These are phyloP conservation scores for Myxozyma lipomycoides DNA, from an alignment of 805 yeast genomes.

Conservation along the genomic window DNA sequence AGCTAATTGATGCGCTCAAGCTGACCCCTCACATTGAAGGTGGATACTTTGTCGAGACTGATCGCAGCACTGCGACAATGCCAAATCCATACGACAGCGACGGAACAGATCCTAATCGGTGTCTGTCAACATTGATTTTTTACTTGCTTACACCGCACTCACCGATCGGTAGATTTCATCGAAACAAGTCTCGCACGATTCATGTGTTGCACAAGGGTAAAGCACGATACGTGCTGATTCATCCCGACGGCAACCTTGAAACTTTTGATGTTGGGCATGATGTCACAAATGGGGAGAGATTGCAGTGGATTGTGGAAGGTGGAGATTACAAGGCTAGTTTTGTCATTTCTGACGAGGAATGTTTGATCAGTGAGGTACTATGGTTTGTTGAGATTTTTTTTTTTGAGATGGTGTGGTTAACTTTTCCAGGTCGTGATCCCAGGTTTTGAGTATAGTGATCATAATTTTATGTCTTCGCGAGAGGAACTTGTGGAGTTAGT, in stretches of 20 bases:
- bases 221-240: constrained; percentile 52
- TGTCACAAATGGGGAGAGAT: constrained; percentile 45
- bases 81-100: constrained; percentile 39
- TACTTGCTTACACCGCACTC: constrained; percentile 50
- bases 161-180: constrained; percentile 51
- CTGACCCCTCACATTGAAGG: constrained; percentile 52
- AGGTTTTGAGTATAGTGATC: constrained; percentile 57
- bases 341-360: constrained; percentile 34
- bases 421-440: constrained; percentile 55
- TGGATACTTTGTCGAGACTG: constrained; percentile 56
- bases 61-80: constrained; percentile 47
- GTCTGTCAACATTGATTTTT: constrained; percentile 50
- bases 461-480: constrained; percentile 42
- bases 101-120: constrained; percentile 35
- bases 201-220: constrained; percentile 55
- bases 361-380: constrained; percentile 33
- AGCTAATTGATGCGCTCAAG: constrained; percentile 39
- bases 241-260: constrained; percentile 49
- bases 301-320: constrained; percentile 64
- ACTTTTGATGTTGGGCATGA: constrained; percentile 48
- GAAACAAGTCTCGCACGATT: constrained; percentile 50
- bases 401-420: constrained; percentile 39
- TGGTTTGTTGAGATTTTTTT: neutral
- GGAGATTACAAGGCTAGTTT: constrained; percentile 57
- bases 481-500: constrained; percentile 34